Evolutionary conservation across 306 rosid species (phyloP), one percentile per base, ranked within the genome.

Genomic region (Quercus mongolica): DNA sequence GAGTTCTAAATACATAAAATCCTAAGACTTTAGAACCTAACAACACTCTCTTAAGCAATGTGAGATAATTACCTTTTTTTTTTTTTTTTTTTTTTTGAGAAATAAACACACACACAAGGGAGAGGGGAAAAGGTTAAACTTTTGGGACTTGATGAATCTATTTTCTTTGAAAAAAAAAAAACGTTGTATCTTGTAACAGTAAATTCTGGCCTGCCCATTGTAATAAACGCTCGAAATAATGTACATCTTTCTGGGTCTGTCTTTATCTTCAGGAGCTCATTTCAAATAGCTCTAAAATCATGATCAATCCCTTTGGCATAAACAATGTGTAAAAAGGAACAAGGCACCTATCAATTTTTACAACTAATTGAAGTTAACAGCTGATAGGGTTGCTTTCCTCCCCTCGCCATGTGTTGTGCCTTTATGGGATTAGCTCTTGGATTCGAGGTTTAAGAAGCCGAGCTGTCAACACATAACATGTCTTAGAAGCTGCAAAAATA

Each of bases 301-400:
- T 73, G 52, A 68, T 14, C 54, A 12, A 23, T 31, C 33, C 69
- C 58, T 83, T 77, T 73, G 80, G 59, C 76, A 75, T 21, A 68
- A 86, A 78, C 89, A 14, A 78, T 49, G 89, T 56, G 73, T 15
- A 55, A 70, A 76, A 62, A 25, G 58, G 56, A 38, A 72, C 75
- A 44, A 78, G 20, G 1, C 31, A 78, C 31, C 3, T 54, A 11
- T 6, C 18, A 30, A 76, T 33, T 54, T 46, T 71, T 54, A 71
- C 74, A 79, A 54, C 78, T 26, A 62, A 68, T 15, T 76, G 58
- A 83, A 72, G 80, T 82, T 79, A 76, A 79, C 80, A 79, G 33
- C 23, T 20, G 41, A 35, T 35, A 35, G 41, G 41, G 41, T 6
- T 9, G 41, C 9, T 35, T 35, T 35, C 41, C 41, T 35, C 41